These are phyloP conservation scores for Thozetella sp. DNA, from an alignment of 495 filamentous ascomycete species.

Conservation along the genomic window DNA sequence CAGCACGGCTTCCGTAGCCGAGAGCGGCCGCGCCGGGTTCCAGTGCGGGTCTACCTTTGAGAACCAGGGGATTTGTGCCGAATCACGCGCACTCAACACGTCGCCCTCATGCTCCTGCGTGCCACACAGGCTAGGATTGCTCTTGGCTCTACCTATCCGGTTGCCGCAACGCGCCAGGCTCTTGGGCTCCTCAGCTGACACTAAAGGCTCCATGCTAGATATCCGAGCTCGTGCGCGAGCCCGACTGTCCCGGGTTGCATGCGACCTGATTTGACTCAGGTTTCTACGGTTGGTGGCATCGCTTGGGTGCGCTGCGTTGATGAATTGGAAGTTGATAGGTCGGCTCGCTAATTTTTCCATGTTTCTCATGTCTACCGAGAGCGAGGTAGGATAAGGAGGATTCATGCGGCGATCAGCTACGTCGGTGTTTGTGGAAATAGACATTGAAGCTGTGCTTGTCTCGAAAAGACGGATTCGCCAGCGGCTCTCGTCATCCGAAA, in stretches of 20 bases:
- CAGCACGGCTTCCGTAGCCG: neutral
- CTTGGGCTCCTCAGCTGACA: neutral
- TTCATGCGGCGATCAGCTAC: neutral
- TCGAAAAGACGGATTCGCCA: neutral
- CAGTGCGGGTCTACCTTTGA: neutral
- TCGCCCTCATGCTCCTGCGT: neutral
- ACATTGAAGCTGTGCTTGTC: neutral
- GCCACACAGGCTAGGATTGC: neutral
- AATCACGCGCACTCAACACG: neutral
- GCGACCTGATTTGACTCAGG: constrained; percentile 1
- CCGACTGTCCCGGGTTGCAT: neutral
- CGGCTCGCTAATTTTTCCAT: neutral
- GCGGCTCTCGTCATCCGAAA: neutral
- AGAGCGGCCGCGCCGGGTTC: neutral
- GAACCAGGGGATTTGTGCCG: neutral
- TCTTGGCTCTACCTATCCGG: neutral
- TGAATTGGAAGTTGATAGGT: neutral
- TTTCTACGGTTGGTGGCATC: neutral
- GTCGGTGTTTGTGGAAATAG: neutral
- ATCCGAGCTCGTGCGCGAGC: neutral
- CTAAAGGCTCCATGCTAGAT: neutral
- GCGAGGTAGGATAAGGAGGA: neutral
- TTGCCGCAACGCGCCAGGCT: neutral
- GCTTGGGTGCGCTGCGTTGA: neutral
- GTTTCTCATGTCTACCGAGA: neutral